phyloP scores from a whole-genome alignment of 257 asterid species.

The Nicotiana obtusifolia region DNA sequence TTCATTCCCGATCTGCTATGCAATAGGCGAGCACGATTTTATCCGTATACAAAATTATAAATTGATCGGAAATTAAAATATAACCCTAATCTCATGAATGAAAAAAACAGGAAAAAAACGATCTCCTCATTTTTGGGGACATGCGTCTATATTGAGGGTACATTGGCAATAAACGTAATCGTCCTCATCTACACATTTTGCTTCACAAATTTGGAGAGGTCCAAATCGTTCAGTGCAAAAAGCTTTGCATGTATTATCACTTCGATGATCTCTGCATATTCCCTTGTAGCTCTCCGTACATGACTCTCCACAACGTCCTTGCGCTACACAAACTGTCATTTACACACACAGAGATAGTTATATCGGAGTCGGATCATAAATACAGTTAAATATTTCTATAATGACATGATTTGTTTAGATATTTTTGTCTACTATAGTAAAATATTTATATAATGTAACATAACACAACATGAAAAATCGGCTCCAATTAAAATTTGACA shows the following conservation, averaged over 20 bases:
- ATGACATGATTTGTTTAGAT: rapidly evolving
- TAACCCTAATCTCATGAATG: not conserved
- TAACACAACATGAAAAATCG: no score
- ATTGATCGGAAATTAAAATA: not conserved
- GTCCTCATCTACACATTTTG: not conserved
- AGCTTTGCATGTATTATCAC: not conserved
- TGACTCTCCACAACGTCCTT: not conserved
- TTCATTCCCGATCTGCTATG: no score
- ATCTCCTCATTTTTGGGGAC: not conserved
- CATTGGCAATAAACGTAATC: not conserved
- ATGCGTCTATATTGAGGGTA: not conserved
- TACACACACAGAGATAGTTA: not conserved
- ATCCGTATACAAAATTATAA: no score
- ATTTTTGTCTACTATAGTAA: no score
- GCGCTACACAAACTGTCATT: not conserved
- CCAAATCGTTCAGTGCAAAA: not conserved
- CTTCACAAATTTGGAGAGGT: not conserved
- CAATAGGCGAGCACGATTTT: no score
- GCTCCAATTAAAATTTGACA: no score
- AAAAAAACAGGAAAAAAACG: not conserved
- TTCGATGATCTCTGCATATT: not conserved
- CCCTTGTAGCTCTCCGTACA: not conserved
- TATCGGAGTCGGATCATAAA: no score
- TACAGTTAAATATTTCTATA: no score
- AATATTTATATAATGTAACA: no score